Conservation (phyloP, 2,329 filamentous ascomycete species). For the Epicoccum sorghinum region DNA sequence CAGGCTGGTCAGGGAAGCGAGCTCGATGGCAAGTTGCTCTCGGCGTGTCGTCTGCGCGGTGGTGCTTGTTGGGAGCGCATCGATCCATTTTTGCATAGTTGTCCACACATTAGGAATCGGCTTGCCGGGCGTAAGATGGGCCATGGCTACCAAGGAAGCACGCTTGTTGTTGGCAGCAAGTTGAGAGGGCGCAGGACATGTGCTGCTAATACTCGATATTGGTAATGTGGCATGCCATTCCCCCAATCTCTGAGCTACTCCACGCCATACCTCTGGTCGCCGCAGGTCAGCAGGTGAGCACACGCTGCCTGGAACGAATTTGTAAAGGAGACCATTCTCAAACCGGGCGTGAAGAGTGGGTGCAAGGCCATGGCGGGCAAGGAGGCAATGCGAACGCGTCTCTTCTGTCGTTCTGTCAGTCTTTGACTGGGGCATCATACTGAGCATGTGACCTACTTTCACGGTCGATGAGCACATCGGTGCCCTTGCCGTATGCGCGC, state of each 20-base stretch:
- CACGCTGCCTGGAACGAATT: constrained; percentile 81
- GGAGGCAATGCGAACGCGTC: constrained; percentile 76
- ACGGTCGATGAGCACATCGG: constrained; percentile 93
- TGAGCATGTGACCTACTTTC: constrained; percentile 66
- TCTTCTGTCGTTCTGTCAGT: constrained; percentile 56
- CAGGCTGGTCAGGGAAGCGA: constrained; percentile 71
- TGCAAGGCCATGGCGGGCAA: constrained; percentile 82
- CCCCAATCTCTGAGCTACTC: constrained; percentile 81
- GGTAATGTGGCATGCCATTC: constrained; percentile 86
- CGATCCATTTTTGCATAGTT: constrained; percentile 94
- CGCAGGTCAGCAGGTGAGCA: constrained; percentile 82
- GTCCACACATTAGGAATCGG: constrained; percentile 90
- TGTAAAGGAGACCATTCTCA: constrained; percentile 94
- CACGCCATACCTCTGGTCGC: constrained; percentile 75
- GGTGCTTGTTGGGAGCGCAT: constrained; percentile 77
- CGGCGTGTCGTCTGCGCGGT: constrained; percentile 72
- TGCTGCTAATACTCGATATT: constrained; percentile 57
- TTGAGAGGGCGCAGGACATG: constrained; percentile 42
- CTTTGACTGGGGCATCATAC: not conserved
- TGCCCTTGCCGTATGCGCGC: constrained; percentile 92
- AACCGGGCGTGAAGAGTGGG: constrained; percentile 89
- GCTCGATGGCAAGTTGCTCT: constrained; percentile 72
- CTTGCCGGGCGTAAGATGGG: constrained; percentile 64
- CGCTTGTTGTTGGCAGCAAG: constrained; percentile 41
- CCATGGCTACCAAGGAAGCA: constrained; percentile 45